Percentiles rank a stretch among this genome's conserved stretches.
Evolutionary conservation across 306 rosid genomes (phyloP).

Genomic region (Prunus davidiana): DNA sequence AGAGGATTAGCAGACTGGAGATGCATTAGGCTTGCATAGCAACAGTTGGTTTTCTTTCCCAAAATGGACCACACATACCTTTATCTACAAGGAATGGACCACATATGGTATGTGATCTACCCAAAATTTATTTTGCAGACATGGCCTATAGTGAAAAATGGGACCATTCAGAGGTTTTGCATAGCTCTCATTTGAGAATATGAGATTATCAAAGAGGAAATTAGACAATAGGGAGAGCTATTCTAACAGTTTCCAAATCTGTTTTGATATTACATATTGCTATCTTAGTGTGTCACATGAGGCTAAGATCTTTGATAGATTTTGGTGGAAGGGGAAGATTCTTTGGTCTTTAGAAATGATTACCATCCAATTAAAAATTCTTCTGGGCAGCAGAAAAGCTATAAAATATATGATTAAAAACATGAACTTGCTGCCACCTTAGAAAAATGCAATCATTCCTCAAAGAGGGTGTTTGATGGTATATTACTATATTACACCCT

Average conservation of each 20-base stretch:
- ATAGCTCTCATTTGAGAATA: too few species aligned
- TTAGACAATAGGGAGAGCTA: too few species aligned
- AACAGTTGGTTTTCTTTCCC: not conserved
- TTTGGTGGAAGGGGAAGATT: not conserved
- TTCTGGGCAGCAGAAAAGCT: not conserved
- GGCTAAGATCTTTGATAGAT: not conserved
- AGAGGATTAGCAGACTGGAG: not conserved
- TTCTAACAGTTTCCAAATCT: not conserved
- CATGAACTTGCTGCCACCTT: not conserved
- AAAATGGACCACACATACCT: not conserved
- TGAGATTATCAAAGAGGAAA: too few species aligned
- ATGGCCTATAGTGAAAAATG: not conserved
- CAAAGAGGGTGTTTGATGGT: not conserved
- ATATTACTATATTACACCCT: not conserved
- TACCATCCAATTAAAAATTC: not conserved
- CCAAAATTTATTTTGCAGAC: not conserved
- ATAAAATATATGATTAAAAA: constrained; percentile 5
- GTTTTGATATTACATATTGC: not conserved
- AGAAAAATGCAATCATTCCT: constrained; percentile 7
- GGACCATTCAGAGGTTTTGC: not conserved
- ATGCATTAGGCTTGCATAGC: not conserved
- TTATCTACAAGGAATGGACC: not conserved
- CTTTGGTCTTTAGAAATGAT: not conserved
- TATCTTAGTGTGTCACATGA: not conserved
- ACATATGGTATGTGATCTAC: not conserved